Conservation (phyloP, 2,329 filamentous ascomycete genomes). For the Xylariales sp. region DNA sequence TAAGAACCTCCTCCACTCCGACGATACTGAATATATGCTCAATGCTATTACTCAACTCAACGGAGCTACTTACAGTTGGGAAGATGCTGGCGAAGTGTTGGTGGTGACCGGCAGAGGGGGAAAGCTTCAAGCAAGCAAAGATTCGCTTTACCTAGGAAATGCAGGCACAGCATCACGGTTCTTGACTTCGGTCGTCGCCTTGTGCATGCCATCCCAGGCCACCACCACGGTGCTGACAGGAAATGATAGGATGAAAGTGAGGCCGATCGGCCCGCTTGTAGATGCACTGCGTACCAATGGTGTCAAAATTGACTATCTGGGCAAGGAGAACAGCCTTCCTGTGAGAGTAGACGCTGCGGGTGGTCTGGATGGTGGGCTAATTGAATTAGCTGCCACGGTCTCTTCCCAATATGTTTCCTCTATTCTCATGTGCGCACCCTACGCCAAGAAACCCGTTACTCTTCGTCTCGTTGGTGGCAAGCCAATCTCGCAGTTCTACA, state of each 20-base stretch:
- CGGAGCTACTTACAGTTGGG: conserved; percentile 88
- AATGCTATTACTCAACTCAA: conserved; percentile 81
- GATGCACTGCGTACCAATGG: conserved; percentile 86
- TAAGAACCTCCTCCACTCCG: conserved; percentile 89
- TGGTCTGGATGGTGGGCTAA: conserved; percentile 80
- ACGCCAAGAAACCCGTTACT: conserved; percentile 90
- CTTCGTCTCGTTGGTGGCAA: conserved; percentile 91
- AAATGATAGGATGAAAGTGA: conserved; percentile 92
- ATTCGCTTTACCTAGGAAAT: conserved; percentile 88
- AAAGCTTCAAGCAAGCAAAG: conserved; percentile 67
- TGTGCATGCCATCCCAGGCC: conserved; percentile 65
- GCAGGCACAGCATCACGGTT: conserved; percentile 95
- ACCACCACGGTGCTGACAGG: conserved; percentile 80
- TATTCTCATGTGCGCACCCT: conserved; percentile 92
- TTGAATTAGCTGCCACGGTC: conserved; percentile 89
- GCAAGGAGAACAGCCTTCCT: conserved; percentile 78
- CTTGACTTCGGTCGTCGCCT: conserved; percentile 82
- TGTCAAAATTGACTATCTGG: conserved; percentile 80
- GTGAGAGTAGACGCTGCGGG: conserved; percentile 76
- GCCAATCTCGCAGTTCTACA: conserved; percentile 94
- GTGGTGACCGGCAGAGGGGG: conserved; percentile 91
- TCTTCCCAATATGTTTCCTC: conserved; percentile 99
- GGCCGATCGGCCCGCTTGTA: conserved; percentile 89
- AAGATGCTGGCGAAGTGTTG: conserved; percentile 87
- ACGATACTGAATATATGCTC: conserved; percentile 96